A percentile compares a stretch with the other conserved stretches of the same genome.
Conservation (phyloP, 371 early-diverging fungal species). For the Pancytospora philotis region DNA sequence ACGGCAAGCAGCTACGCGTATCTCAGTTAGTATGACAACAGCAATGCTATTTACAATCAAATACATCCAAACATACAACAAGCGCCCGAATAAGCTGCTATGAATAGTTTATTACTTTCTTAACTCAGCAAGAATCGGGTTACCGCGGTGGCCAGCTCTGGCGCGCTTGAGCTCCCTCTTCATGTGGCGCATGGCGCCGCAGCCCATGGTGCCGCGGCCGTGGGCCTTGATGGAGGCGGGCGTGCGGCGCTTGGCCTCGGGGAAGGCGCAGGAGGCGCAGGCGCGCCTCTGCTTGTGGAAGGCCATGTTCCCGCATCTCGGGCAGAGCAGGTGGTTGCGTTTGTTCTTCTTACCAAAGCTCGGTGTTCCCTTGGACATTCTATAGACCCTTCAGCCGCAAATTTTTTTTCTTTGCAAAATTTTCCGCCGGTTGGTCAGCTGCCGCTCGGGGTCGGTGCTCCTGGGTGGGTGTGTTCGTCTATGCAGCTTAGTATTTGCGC, state of each 20-base stretch:
- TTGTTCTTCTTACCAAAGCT: conserved; percentile 98
- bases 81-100: no score
- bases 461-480: no score
- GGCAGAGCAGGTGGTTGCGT: conserved; percentile 93
- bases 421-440: no score
- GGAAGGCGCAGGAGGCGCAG: conserved; percentile 95
- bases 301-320: conserved; percentile 86
- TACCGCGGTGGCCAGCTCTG: conserved; percentile 26
- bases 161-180: conserved; percentile 61
- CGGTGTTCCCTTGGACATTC: conserved; percentile 80
- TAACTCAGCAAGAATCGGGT: conserved; percentile 35
- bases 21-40: no score
- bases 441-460: no score
- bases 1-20: no score
- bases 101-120: no score
- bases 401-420: no score
- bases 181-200: conserved; percentile 90
- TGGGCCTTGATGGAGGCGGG: conserved; percentile 82
- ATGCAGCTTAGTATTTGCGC: no score
- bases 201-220: conserved; percentile 91
- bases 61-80: no score
- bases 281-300: conserved; percentile 98
- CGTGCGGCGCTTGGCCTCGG: conserved; percentile 83
- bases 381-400: no score
- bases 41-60: no score